Conservation (phyloP, 805 yeast species). For the Candida pseudofarinosa region DNA sequence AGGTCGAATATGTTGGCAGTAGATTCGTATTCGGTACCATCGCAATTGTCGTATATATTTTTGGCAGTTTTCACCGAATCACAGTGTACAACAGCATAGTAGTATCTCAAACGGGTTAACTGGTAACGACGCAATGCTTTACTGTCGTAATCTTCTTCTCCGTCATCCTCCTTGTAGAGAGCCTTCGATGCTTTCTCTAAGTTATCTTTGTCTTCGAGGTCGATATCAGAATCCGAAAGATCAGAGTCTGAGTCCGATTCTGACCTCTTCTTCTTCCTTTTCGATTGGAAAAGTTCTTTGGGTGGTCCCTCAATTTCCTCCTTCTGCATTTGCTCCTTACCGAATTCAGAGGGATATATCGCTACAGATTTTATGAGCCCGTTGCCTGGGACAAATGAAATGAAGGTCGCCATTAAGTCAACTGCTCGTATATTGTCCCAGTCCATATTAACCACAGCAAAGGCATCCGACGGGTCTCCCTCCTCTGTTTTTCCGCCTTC, state of each 20-base stretch:
- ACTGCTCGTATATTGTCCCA: conserved; percentile 93
- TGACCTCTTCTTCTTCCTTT: conserved; percentile 31
- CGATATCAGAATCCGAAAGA: conserved; percentile 34
- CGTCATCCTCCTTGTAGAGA: conserved; percentile 75
- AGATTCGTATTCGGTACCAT: conserved; percentile 92
- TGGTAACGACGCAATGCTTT: conserved; percentile 85
- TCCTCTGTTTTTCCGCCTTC: conserved; percentile 66
- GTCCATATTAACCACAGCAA: conserved; percentile 94
- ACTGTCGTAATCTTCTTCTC: conserved; percentile 78
- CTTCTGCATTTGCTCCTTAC: conserved; percentile 83
- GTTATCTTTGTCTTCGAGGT: conserved; percentile 44
- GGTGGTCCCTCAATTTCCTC: conserved; percentile 95
- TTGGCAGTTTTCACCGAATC: conserved; percentile 69
- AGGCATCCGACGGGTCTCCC: conserved; percentile 76
- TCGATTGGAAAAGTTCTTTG: conserved; percentile 64
- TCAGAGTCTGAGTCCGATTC: conserved; percentile 33
- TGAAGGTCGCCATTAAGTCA: conserved; percentile 85
- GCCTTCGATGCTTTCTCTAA: conserved; percentile 62
- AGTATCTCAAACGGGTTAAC: conserved; percentile 86
- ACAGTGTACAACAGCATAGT: conserved; percentile 86
- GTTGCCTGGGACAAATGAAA: conserved; percentile 74
- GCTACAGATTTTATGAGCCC: conserved; percentile 67
- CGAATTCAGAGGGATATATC: conserved; percentile 86
- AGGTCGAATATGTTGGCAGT: conserved; percentile 93
- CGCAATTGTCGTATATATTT: conserved; percentile 78